These are phyloP conservation scores for Microbotryum lychnidis-dioicae DNA, from an alignment of 1,284 basidiomycete species.

Conservation along the genomic window DNA sequence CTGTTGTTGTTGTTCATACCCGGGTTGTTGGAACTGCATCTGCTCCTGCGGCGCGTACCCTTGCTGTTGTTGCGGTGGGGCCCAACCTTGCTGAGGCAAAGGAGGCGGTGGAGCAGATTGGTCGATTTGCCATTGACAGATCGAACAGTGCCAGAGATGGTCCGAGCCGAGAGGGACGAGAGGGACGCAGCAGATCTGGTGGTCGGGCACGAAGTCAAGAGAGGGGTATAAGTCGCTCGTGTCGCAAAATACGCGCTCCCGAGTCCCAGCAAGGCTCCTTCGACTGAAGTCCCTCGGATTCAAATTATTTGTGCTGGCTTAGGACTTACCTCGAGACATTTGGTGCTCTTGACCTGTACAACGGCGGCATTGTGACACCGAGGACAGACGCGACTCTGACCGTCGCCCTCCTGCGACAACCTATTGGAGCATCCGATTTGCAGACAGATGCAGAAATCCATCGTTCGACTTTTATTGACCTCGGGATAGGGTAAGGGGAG, in stretches of 20 bases:
- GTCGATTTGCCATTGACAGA: slow-evolving; percentile 21
- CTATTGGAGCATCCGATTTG: too few relatives aligned
- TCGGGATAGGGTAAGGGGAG: too few relatives aligned
- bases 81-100: slow-evolving; percentile 10
- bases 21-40: slow-evolving; percentile 13
- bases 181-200: slow-evolving; percentile 24
- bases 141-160: slow-evolving; percentile 23
- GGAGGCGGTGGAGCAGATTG: slow-evolving; percentile 17
- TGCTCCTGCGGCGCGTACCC: slow-evolving; percentile 8
- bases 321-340: background rate
- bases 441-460: background rate
- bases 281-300: background rate
- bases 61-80: background rate
- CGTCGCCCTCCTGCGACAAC: slow-evolving; percentile 1
- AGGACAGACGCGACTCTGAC: slow-evolving; percentile 1
- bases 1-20: too few relatives aligned
- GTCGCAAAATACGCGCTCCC: too few relatives aligned
- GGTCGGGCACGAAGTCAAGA: background rate
- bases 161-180: slow-evolving; percentile 15
- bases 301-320: background rate
- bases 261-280: background rate
- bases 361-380: slow-evolving; percentile 4
- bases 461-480: background rate
- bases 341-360: background rate
- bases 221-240: background rate